Evolutionary conservation across 805 yeast genomes (phyloP), one percentile per base, ranked within the genome.

Genomic region (Groenewaldozyma salmanticensis): DNA sequence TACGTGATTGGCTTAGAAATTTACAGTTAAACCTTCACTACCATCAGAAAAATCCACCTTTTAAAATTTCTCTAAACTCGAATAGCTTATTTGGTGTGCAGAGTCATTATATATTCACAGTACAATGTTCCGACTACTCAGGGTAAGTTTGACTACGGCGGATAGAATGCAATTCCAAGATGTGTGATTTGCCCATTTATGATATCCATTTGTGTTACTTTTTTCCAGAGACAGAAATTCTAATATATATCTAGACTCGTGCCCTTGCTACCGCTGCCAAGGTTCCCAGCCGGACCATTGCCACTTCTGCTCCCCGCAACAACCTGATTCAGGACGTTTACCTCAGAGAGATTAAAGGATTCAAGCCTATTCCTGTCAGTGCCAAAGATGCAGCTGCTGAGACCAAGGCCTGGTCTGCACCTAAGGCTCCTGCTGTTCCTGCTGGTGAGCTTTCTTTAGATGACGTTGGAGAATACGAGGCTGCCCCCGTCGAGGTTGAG

Each of bases 381-480:
- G 76, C 82, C 45, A 70, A 74, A 51, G 94, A 83, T 52, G 80
- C 90, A 48, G 86, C 79, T 57, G 74, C 77, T 50, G 73, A 80
- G 51, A 90, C 87, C 53, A 78, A 81, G 67, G 76, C 82, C 54
- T 92, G 95, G 92, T 65, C 71, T 47, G 68, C 77, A 49, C 97
- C 97, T 56, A 63, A 72, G 48, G 75, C 86, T 52, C 94, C 97
- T 54, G 62, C 75, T 51, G 63, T 70, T 36, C 96, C 96, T 53
- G 65, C 73, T 42, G 95, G 88, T 48, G 95, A 87, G 65, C 81
- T 85, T 50, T 71, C 70, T 43, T 69, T 74, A 46, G 67, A 74
- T 51, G 79, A 74, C 54, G 64, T 66, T 42, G 64, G 62, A 39
- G 56, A 64, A 45, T 66, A 66, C 55, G 73, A 68, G 31, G 62